phyloP scores from a whole-genome alignment of 345 rosid genomes.

The Physaria fendleri region DNA sequence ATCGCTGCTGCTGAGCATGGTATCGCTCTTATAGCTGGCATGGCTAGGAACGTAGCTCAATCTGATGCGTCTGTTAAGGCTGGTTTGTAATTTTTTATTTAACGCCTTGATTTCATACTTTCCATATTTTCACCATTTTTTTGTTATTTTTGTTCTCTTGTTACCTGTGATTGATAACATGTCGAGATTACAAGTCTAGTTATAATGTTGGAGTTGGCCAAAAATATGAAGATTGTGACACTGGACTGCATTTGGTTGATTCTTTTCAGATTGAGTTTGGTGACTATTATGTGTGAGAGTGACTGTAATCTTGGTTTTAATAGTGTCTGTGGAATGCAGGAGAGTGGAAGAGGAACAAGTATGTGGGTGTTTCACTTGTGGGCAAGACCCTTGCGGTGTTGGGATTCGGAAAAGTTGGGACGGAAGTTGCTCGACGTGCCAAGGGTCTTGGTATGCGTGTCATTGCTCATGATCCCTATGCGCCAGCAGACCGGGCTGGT shows the following conservation, averaged over 20 bases:
- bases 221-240: not conserved
- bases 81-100: conserved; percentile 42
- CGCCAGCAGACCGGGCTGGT: conserved; percentile 95
- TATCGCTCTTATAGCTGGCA: conserved; percentile 77
- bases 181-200: not conserved
- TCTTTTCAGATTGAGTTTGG: not conserved
- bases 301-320: not conserved
- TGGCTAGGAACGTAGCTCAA: conserved; percentile 90
- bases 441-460: conserved; percentile 94
- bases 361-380: conserved; percentile 83
- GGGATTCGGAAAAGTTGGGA: conserved; percentile 91
- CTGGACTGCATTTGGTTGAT: not conserved
- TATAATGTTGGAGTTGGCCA: not conserved
- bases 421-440: conserved; percentile 85
- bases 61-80: conserved; percentile 85
- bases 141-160: not conserved
- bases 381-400: conserved; percentile 74
- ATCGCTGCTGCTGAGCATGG: conserved; percentile 95
- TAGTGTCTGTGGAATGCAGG: conserved; percentile 35
- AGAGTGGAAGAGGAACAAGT: conserved; percentile 77
- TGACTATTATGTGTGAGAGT: not conserved
- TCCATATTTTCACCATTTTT: not conserved
- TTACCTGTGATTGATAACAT: conserved; percentile 4
- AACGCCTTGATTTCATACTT: not conserved
- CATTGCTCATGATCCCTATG: conserved; percentile 83